Conservation (phyloP, 1,284 basidiomycete genomes). For the Puccinia hordei region DNA sequence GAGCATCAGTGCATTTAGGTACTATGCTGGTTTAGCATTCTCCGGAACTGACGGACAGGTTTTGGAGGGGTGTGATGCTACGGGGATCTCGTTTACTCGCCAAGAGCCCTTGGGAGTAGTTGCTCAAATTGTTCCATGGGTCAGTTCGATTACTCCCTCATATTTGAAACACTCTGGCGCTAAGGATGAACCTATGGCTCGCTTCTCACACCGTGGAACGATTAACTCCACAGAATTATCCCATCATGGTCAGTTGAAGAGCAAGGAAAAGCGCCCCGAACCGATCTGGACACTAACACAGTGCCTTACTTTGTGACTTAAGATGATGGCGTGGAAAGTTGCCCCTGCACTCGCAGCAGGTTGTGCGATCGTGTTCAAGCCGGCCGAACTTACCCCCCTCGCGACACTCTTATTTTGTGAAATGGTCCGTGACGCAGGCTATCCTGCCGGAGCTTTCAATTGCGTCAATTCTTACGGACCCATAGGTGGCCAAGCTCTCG, state of each 20-base stretch:
- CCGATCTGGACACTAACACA: neutral
- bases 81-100: slow-evolving; percentile 56
- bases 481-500: slow-evolving; percentile 56
- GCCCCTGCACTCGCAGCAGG: slow-evolving; percentile 58
- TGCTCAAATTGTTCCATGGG: slow-evolving; percentile 51
- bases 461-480: slow-evolving; percentile 58
- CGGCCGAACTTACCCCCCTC: slow-evolving; percentile 57
- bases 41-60: slow-evolving; percentile 55
- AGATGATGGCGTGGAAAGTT: slow-evolving; percentile 56
- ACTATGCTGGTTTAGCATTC: slow-evolving; percentile 53
- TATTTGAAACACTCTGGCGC: neutral
- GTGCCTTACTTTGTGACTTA: neutral
- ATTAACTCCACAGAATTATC: slow-evolving; percentile 49
- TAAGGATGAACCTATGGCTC: neutral
- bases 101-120: slow-evolving; percentile 60
- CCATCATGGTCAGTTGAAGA: slow-evolving; percentile 52
- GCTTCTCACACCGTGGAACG: neutral
- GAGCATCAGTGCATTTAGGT: slow-evolving; percentile 53
- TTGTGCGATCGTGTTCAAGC: slow-evolving; percentile 57
- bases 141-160: neutral
- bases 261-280: neutral
- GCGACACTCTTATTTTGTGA: slow-evolving; percentile 54
- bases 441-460: slow-evolving; percentile 58
- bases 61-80: slow-evolving; percentile 57
- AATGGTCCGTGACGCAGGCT: slow-evolving; percentile 54